Percentiles rank a stretch among this genome's conserved stretches.
These are phyloP conservation scores for Canariomyces notabilis DNA, from an alignment of 2,329 filamentous ascomycete genomes.

Conservation along the genomic window DNA sequence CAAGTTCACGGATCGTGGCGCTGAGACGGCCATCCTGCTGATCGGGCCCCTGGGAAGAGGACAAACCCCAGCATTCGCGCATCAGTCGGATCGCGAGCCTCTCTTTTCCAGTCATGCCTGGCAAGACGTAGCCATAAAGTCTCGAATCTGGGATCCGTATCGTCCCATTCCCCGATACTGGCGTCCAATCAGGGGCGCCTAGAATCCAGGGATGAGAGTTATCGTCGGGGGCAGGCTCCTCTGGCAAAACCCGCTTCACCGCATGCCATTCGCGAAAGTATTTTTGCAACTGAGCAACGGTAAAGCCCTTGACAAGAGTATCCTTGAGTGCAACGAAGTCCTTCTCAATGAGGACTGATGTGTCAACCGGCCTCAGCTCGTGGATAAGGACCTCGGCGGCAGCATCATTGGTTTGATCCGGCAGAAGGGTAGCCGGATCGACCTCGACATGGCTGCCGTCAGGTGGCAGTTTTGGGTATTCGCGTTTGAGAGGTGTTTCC, in stretches of 20 bases:
- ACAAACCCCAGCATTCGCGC: constrained; percentile 46
- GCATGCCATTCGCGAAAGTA: constrained; percentile 34
- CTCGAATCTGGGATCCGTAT: constrained; percentile 18
- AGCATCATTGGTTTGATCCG: constrained; percentile 25
- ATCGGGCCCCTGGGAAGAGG: constrained; percentile 41
- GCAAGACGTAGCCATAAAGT: constrained; percentile 30
- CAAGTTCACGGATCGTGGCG: constrained; percentile 35
- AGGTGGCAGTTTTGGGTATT: neutral
- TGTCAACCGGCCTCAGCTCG: constrained; percentile 41
- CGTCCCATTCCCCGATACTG: constrained; percentile 36
- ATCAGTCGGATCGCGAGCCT: constrained; percentile 40
- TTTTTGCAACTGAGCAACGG: constrained; percentile 37
- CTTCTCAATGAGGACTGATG: constrained; percentile 32
- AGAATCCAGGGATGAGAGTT: constrained; percentile 42
- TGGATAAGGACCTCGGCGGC: constrained; percentile 41
- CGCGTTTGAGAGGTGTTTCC: constrained; percentile 25
- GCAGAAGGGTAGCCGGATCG: constrained; percentile 32
- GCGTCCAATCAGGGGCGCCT: too few species aligned
- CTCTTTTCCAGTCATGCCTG: constrained; percentile 34
- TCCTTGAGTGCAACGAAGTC: constrained; percentile 40
- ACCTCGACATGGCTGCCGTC: constrained; percentile 21
- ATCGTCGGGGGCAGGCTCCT: constrained; percentile 5
- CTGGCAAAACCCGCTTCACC: constrained; percentile 2
- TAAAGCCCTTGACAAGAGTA: constrained; percentile 42
- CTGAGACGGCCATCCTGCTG: constrained; percentile 36